Evolutionary conservation across 2,329 filamentous ascomycete genomes (phyloP).

Genomic region (Monosporascus sp.): DNA sequence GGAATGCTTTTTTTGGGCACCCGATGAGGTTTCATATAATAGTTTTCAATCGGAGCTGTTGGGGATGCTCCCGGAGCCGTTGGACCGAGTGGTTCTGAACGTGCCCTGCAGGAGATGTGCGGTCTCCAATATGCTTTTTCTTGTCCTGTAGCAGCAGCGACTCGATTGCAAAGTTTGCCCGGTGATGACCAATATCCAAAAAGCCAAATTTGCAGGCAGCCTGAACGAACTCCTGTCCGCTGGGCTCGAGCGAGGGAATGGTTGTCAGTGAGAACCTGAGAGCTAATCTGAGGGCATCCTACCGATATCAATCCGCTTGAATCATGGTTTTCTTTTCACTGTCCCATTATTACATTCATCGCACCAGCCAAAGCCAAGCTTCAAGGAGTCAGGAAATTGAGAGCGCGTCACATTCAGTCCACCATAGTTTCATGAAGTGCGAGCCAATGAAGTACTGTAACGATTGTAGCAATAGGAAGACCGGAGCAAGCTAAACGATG

Average conservation of each 20-base stretch:
- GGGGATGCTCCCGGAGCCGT: conserved; percentile 18
- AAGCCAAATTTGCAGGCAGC: conserved; percentile 56
- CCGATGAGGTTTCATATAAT: conserved; percentile 28
- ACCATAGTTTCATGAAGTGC: too few species aligned
- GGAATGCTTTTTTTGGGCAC: conserved; percentile 10
- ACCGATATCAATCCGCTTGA: neutral
- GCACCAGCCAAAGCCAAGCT: too few species aligned
- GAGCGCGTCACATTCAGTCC: too few species aligned
- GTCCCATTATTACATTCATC: neutral
- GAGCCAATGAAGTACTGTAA: too few species aligned
- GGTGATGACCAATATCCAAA: conserved; percentile 51
- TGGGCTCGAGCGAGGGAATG: conserved; percentile 18
- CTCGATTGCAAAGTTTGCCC: conserved; percentile 29
- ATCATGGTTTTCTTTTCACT: neutral
- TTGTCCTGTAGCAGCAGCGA: conserved; percentile 14
- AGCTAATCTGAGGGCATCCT: conserved; percentile 50
- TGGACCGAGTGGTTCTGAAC: conserved; percentile 10
- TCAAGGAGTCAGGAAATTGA: too few species aligned
- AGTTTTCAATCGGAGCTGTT: conserved; percentile 53
- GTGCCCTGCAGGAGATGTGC: conserved; percentile 6
- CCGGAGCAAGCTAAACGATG: too few species aligned
- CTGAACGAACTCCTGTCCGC: conserved; percentile 17
- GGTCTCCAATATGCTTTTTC: conserved; percentile 5
- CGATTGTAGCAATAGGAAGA: too few species aligned
- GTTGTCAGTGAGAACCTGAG: conserved; percentile 52